Conservation (phyloP, 2,329 filamentous ascomycete genomes). For the Elsinoe arachidis region DNA sequence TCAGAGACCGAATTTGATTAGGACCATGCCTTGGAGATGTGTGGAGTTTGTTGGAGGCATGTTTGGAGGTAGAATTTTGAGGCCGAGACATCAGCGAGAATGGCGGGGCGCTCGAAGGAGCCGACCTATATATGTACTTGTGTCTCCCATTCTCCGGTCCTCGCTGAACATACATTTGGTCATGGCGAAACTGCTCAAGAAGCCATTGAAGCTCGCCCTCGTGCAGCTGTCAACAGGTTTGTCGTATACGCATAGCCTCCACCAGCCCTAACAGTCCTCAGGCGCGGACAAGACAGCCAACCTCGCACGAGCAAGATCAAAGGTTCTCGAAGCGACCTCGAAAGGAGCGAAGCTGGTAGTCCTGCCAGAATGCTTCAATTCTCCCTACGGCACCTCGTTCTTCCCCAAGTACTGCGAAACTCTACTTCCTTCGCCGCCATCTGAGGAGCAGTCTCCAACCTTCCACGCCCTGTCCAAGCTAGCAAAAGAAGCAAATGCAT, state of each 20-base stretch:
- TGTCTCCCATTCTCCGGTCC: not conserved
- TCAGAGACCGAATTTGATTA: too few species aligned
- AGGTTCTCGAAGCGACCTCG: constrained; percentile 71
- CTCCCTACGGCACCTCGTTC: constrained; percentile 83
- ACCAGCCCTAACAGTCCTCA: not conserved
- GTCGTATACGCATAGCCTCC: not conserved
- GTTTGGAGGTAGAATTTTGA: not conserved
- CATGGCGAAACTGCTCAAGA: constrained; percentile 57
- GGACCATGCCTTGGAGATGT: not conserved
- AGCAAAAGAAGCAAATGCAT: constrained; percentile 68
- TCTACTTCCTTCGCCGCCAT: constrained; percentile 68
- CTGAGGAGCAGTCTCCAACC: constrained; percentile 62
- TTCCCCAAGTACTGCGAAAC: constrained; percentile 90
- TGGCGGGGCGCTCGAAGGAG: not conserved
- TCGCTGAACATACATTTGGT: not conserved
- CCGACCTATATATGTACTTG: not conserved
- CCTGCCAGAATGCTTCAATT: constrained; percentile 98
- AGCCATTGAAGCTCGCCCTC: constrained; percentile 69
- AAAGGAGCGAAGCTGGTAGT: constrained; percentile 78
- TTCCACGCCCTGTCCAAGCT: constrained; percentile 77
- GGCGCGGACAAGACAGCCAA: constrained; percentile 72
- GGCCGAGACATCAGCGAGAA: not conserved
- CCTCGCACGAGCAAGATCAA: constrained; percentile 67
- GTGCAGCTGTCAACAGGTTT: constrained; percentile 69
- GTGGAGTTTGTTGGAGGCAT: not conserved